Conservation (phyloP, 1,139 yeast species). For the Suhomyces bokatorum region DNA sequence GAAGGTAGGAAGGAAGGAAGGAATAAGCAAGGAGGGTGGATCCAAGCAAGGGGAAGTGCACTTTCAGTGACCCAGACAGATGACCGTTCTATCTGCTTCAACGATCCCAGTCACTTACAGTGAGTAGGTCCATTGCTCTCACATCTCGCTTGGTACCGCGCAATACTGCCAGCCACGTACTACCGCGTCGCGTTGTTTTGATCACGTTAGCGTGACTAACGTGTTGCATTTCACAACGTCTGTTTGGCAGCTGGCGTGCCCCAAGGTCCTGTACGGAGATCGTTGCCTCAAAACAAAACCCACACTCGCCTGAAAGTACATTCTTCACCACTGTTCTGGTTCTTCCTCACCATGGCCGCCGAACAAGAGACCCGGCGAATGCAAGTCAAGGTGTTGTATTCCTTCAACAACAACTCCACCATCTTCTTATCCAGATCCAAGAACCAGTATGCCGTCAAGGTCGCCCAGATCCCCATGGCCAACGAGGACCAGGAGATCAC, state of each 20-base stretch:
- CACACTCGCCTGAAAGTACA: not conserved
- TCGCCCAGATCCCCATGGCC: constrained; percentile 44
- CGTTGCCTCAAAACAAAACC: constrained; percentile 8
- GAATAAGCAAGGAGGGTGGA: too few species aligned
- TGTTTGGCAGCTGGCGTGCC: constrained; percentile 1
- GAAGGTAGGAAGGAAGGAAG: too few species aligned
- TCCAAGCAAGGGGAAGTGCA: too few species aligned
- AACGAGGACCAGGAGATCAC: constrained; percentile 37
- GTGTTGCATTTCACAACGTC: constrained; percentile 7
- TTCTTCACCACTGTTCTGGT: constrained; percentile 1
- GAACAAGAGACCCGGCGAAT: constrained; percentile 37
- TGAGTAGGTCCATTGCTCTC: too few species aligned
- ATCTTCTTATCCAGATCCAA: constrained; percentile 60
- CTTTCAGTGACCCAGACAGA: too few species aligned
- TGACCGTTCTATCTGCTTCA: too few species aligned
- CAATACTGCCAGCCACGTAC: constrained; percentile 4
- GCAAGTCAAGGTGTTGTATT: constrained; percentile 60
- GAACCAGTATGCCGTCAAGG: constrained; percentile 44
- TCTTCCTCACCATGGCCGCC: constrained; percentile 12
- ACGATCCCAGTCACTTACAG: too few species aligned
- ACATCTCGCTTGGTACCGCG: too few species aligned
- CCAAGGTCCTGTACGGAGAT: constrained; percentile 7
- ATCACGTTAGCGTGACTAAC: constrained; percentile 11
- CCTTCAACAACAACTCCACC: constrained; percentile 57
- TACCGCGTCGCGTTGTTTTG: constrained; percentile 18